phyloP scores from a whole-genome alignment of 164 flowering plant genomes.

The Kalanchoe fedtschenkoi region DNA sequence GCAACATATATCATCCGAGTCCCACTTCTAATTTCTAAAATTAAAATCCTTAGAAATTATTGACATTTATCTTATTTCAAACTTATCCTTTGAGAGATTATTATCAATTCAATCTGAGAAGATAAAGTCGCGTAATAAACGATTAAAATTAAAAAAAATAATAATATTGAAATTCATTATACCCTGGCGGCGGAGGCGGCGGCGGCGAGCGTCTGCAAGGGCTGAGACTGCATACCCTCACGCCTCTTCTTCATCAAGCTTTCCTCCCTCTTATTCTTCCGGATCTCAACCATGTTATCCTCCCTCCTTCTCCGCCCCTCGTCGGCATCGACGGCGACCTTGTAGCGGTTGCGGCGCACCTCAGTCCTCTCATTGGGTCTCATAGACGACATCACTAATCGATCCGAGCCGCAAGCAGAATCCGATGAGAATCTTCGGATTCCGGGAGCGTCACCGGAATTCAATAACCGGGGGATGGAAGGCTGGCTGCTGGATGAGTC shows the following conservation, averaged over 20 bases:
- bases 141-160: not conserved
- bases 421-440: too few species aligned
- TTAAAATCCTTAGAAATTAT: too few species aligned
- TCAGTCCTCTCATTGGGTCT: constrained; percentile 45
- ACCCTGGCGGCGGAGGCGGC: constrained; percentile 30
- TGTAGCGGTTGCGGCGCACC: constrained; percentile 48
- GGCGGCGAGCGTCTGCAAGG: constrained; percentile 15
- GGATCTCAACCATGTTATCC: constrained; percentile 59
- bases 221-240: constrained; percentile 31
- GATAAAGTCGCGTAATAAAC: too few species aligned
- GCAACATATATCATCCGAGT: too few species aligned
- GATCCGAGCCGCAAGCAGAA: too few species aligned
- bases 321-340: constrained; percentile 56
- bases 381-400: constrained; percentile 33
- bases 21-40: too few species aligned
- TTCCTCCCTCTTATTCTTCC: constrained; percentile 49
- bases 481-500: too few species aligned
- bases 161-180: not conserved
- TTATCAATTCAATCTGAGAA: too few species aligned
- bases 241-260: constrained; percentile 52
- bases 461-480: too few species aligned
- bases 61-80: too few species aligned
- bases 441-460: too few species aligned
- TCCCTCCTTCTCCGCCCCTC: constrained; percentile 56
- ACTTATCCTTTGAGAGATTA: too few species aligned